A percentile compares a stretch with the other conserved stretches of the same genome.
Evolutionary conservation across 768 basidiomycete genomes (phyloP).

Genomic region (Lanmaoa pseudosensibilis): DNA sequence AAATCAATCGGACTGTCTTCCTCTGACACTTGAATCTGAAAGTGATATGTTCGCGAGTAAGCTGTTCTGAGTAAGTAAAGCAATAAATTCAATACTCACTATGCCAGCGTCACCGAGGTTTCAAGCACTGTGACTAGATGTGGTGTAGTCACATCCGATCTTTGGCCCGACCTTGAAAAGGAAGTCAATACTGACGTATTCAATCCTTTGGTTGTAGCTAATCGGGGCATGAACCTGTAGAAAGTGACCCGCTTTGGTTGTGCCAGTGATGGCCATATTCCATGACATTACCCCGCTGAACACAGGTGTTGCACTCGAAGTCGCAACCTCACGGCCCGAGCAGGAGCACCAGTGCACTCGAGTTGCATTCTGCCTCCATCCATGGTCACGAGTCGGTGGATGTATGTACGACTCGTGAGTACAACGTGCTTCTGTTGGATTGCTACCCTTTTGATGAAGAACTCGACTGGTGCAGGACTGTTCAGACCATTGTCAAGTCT

Average conservation of each 20-base stretch:
- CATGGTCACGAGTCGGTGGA: constrained; percentile 86
- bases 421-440: not conserved
- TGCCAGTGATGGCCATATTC: not conserved
- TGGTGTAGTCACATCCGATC: no score
- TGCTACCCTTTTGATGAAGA: not conserved
- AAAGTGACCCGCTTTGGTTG: not conserved
- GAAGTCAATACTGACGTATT: not conserved
- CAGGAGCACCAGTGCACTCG: constrained; percentile 33
- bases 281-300: constrained; percentile 22
- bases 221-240: not conserved
- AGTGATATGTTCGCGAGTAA: not conserved
- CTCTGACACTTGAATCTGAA: not conserved
- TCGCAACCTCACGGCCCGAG: constrained; percentile 34
- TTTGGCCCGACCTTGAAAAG: constrained; percentile 12
- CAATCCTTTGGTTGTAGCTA: not conserved
- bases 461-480: constrained; percentile 10
- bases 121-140: no score
- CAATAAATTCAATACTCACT: not conserved
- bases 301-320: constrained; percentile 47
- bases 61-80: not conserved
- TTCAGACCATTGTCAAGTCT: constrained; percentile 47
- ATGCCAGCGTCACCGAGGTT: not conserved
- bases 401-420: constrained; percentile 75
- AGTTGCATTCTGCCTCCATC: constrained; percentile 73
- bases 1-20: not conserved